phyloP scores from a whole-genome alignment of 371 early-diverging fungal genomes.

The Mucor piriformis region DNA sequence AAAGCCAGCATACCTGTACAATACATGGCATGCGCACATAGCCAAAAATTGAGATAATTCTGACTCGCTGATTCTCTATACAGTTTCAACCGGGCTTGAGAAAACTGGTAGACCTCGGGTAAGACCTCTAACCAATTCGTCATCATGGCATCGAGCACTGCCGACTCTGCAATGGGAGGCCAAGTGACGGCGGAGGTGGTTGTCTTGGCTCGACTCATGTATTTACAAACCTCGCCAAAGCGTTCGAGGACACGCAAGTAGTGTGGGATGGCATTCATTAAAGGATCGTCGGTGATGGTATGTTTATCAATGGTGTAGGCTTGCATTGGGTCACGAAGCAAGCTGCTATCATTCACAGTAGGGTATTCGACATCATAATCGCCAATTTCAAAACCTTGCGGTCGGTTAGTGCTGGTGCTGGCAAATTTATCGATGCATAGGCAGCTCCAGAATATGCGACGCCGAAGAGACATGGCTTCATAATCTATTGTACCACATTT shows the following conservation, averaged over 20 bases:
- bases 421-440: conserved; percentile 52
- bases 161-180: conserved; percentile 57
- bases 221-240: conserved; percentile 56
- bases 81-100: conserved; percentile 16
- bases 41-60: conserved; percentile 42
- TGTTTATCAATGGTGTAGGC: conserved; percentile 31
- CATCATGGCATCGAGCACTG: conserved; percentile 42
- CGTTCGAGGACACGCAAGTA: conserved; percentile 36
- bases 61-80: conserved; percentile 35
- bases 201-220: conserved; percentile 52
- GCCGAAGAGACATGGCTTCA: conserved; percentile 55
- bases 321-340: conserved; percentile 37
- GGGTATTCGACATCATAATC: conserved; percentile 60
- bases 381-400: conserved; percentile 57
- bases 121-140: conserved; percentile 34
- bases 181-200: conserved; percentile 32
- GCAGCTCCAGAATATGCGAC: conserved; percentile 67
- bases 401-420: conserved; percentile 59
- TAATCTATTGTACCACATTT: conserved; percentile 45
- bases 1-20: conserved; percentile 41
- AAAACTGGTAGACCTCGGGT: conserved; percentile 37
- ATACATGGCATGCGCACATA: conserved; percentile 45
- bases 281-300: conserved; percentile 32
- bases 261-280: conserved; percentile 31
- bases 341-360: conserved; percentile 48